Evolutionary conservation across 345 rosid species (phyloP).

Genomic region (Orychophragmus violaceus): DNA sequence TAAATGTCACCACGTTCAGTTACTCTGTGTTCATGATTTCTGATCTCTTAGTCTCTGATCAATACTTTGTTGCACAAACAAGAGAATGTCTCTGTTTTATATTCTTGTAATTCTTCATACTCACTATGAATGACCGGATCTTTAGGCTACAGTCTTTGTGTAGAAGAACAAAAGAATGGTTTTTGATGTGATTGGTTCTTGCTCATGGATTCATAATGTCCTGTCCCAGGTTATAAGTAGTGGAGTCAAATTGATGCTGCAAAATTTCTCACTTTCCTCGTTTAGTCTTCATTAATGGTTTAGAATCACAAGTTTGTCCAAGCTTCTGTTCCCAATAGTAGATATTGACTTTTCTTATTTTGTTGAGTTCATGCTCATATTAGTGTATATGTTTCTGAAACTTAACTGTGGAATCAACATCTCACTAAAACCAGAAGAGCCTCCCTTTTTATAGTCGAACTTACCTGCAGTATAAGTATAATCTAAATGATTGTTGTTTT

Average conservation of each 20-base stretch:
- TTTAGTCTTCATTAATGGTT: not conserved
- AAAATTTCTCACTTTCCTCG: not conserved
- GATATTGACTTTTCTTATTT: not conserved
- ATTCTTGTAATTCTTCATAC: not conserved
- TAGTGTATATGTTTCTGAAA: not conserved
- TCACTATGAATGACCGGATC: not conserved
- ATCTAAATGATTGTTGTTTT: not conserved
- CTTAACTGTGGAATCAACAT: not conserved
- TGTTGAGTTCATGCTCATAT: not conserved
- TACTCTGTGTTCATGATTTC: not conserved
- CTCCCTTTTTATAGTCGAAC: not conserved
- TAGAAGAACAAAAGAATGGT: not conserved
- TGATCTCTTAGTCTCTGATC: not conserved
- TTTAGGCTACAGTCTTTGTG: not conserved
- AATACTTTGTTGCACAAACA: not conserved
- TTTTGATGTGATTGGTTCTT: slow-evolving; percentile 2
- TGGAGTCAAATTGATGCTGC: not conserved
- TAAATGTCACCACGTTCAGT: not conserved
- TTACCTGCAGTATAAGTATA: not conserved
- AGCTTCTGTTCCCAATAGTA: not conserved
- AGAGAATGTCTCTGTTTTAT: not conserved
- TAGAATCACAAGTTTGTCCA: slow-evolving; percentile 2
- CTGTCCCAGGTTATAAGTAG: not conserved
- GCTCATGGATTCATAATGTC: not conserved
- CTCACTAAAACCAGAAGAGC: not conserved